Percentiles rank a stretch among this genome's conserved stretches.
phyloP scores from a whole-genome alignment of 331 rosid species.

The Pyracantha coccinea region DNA sequence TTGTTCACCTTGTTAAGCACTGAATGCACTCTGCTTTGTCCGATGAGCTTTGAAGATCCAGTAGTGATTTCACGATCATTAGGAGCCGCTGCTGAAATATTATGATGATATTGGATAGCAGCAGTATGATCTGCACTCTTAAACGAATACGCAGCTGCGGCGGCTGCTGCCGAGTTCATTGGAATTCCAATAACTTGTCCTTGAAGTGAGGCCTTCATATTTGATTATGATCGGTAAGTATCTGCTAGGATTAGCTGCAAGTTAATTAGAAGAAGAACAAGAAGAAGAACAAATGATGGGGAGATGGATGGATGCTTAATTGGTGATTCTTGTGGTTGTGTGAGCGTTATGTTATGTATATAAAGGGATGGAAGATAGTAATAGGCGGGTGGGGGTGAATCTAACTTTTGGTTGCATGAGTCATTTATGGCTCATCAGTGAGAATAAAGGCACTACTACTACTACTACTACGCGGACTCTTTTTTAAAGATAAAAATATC shows the following conservation, averaged over 20 bases:
- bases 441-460: not conserved
- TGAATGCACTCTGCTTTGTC: slow-evolving; percentile 26
- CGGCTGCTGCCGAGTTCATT: slow-evolving; percentile 19
- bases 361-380: slow-evolving; percentile 25
- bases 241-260: not conserved
- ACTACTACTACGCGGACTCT: too few relatives aligned
- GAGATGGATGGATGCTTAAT: not conserved
- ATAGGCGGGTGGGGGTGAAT: not conserved
- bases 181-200: slow-evolving; percentile 42
- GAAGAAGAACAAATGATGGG: not conserved
- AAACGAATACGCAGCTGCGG: slow-evolving; percentile 25
- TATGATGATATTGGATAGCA: slow-evolving; percentile 4
- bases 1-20: slow-evolving; percentile 30
- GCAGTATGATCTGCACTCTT: slow-evolving; percentile 27
- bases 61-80: not conserved
- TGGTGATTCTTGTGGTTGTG: not conserved
- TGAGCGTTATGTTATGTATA: not conserved
- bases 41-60: slow-evolving; percentile 20
- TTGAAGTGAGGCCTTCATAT: slow-evolving; percentile 41
- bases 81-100: not conserved
- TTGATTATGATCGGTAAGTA: not conserved
- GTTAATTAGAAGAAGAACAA: not conserved
- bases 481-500: not conserved
- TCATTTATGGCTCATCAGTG: slow-evolving; percentile 41
- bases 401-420: slow-evolving; percentile 29